Evolutionary conservation across 2,329 filamentous ascomycete genomes (phyloP), one percentile per base, ranked within the genome.

Genomic region (Fusarium bulbicola): DNA sequence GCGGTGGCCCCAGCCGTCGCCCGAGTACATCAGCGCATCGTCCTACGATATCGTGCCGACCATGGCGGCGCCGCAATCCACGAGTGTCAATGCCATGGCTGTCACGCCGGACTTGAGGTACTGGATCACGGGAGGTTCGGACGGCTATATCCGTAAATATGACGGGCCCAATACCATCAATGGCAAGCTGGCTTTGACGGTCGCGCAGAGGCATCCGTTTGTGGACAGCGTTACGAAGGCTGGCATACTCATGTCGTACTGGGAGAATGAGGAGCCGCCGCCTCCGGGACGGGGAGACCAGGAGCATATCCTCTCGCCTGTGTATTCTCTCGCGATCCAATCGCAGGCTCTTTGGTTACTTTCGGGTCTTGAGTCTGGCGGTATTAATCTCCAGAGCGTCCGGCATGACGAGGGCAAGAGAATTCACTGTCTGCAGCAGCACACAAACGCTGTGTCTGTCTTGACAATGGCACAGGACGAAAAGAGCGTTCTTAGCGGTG

Each of bases 211-310:
- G 54, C 96, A 99, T 80, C 96, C 96, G 0, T 99, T 98, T 78
- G 96, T 99, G 45, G 96, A 99, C 80, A 97, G 94, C 77, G 96
- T 99, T 47, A 94, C 94, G 63, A 99, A 99, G 82, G 95, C 95
- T 5, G 96, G 95, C 3, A 93, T 97, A 11, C 84, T 98, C 56
- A 92, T 98, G 88, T 97, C 93, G 58, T 99, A 99, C 81, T 99
- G 96, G 96, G 96, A 98, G 81, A 99, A 98, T 78, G 95, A 98
- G 80, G 95, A 99, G 79, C 89, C 90, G 5, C 74, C 83, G 6
- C 80, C 79, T 2, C 81, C 83, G 0, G 81, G 82, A 9, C 81
- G 84, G 40, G 81, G 85, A 20, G 84, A 85, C 18, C 84, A 92
- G 53, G 92, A 93, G 7, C 84, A 89, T 30, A 83, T 88, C 10